Percentiles rank a stretch among this genome's conserved stretches.
Evolutionary conservation across 148 eudicot species (phyloP).

Genomic region (Cornus controversa): DNA sequence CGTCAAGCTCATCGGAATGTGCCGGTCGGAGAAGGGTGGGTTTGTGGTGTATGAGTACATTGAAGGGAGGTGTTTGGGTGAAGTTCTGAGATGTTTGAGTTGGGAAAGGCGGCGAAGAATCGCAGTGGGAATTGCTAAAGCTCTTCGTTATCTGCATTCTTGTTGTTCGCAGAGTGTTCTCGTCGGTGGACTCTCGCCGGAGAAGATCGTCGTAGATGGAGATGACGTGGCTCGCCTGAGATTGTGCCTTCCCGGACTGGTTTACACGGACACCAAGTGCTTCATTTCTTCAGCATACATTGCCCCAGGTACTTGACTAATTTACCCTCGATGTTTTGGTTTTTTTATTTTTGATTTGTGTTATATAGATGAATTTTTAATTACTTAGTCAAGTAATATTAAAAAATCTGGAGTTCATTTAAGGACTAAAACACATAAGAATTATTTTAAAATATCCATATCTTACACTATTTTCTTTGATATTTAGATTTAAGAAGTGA

Average conservation of each 20-base stretch:
- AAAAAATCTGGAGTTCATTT: too few relatives aligned
- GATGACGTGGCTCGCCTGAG: conserved; percentile 52
- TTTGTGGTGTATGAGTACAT: conserved; percentile 50
- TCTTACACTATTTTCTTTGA: too few relatives aligned
- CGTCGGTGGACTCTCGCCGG: conserved; percentile 58
- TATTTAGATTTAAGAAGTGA: too few relatives aligned
- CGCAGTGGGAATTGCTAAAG: conserved; percentile 61
- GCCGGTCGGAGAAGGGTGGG: conserved; percentile 42
- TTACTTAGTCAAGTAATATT: too few relatives aligned
- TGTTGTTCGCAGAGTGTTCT: conserved; percentile 32
- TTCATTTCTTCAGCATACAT: conserved; percentile 53
- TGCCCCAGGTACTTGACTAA: conserved; percentile 64
- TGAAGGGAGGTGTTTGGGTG: conserved; percentile 57
- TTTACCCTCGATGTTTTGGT: background rate
- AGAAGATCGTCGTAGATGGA: conserved; percentile 43
- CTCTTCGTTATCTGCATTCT: conserved; percentile 54
- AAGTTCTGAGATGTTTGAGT: conserved; percentile 35
- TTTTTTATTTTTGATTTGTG: too few relatives aligned
- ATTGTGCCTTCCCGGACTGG: conserved; percentile 36
- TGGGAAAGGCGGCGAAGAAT: conserved; percentile 56
- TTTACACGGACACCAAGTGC: conserved; percentile 33
- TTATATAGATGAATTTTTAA: too few relatives aligned
- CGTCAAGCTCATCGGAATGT: conserved; percentile 45
- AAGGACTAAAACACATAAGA: too few relatives aligned
- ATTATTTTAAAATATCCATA: too few relatives aligned